Percentiles rank a stretch among this genome's conserved stretches.
Conservation (phyloP, 208 protist genomes). For the Leishmania tarentolae region DNA sequence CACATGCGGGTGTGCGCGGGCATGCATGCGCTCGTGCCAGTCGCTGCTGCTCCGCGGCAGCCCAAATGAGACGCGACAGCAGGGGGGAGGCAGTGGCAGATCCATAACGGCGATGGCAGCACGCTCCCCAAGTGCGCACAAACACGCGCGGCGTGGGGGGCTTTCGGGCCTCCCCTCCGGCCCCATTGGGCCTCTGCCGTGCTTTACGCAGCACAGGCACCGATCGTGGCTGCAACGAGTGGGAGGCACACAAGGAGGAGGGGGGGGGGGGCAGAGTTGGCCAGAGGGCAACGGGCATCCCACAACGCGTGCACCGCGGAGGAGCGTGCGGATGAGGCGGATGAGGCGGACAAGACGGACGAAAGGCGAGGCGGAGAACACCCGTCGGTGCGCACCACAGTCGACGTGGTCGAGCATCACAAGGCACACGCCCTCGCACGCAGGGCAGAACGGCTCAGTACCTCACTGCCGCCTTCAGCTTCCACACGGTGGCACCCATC, state of each 20-base stretch:
- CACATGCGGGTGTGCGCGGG: neutral
- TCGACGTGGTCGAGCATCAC: neutral
- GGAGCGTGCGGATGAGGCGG: neutral
- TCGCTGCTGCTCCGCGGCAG: neutral
- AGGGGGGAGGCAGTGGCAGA: neutral
- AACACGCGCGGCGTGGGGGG: neutral
- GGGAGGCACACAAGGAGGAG: neutral
- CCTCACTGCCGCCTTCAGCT: conserved; percentile 27
- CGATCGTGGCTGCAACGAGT: neutral
- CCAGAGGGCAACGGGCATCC: neutral
- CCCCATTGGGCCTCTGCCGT: neutral
- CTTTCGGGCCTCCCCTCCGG: neutral
- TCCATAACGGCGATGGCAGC: neutral
- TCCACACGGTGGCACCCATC: conserved; percentile 38
- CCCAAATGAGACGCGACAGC: neutral
- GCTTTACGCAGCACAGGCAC: neutral
- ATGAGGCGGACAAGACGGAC: no score
- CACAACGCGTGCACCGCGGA: neutral
- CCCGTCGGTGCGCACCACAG: neutral
- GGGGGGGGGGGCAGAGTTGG: neutral
- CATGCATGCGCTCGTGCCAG: neutral
- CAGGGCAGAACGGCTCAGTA: neutral
- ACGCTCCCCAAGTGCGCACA: neutral
- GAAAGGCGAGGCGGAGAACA: neutral
- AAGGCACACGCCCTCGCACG: neutral